Conservation (phyloP, 106 monocot species). For the Xerophyta viscosa region DNA sequence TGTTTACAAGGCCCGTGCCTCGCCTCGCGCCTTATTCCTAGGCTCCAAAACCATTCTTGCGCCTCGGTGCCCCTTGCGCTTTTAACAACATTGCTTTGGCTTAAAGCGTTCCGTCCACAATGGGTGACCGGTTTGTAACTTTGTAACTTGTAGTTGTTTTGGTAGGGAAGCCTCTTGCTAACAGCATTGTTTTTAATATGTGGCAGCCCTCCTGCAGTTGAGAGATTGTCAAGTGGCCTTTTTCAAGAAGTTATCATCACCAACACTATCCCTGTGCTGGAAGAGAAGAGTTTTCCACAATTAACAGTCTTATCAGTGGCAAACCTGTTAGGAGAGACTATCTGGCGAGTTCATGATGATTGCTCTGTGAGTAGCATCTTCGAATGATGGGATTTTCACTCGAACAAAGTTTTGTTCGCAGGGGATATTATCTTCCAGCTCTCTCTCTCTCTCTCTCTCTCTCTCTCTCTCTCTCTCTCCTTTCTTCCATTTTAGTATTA, state of each 20-base stretch:
- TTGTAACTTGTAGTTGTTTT: too few relatives aligned
- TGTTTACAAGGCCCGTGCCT: too few relatives aligned
- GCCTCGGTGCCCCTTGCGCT: too few relatives aligned
- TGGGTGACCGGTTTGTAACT: too few relatives aligned
- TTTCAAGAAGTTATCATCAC: constrained; percentile 65
- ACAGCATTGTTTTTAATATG: too few relatives aligned
- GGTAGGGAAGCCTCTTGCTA: too few relatives aligned
- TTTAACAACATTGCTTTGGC: too few relatives aligned
- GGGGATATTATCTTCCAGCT: background rate
- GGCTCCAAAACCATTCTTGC: too few relatives aligned
- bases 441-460: background rate
- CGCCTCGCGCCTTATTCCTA: too few relatives aligned
- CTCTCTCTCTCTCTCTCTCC: background rate
- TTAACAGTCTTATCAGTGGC: constrained; percentile 47
- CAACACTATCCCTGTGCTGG: constrained; percentile 45
- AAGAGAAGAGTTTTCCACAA: constrained; percentile 44
- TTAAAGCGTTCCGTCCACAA: too few relatives aligned
- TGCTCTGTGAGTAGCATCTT: constrained; percentile 60
- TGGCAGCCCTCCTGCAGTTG: constrained; percentile 54
- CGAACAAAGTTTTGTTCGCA: background rate
- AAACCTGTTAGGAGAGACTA: constrained; percentile 52
- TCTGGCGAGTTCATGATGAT: constrained; percentile 50
- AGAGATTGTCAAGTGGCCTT: constrained; percentile 41
- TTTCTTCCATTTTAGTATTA: background rate
- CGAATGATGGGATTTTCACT: constrained; percentile 16